Base-by-base conservation (phyloP, 805 yeast genomes). In the Candida rishiriensis region DNA sequence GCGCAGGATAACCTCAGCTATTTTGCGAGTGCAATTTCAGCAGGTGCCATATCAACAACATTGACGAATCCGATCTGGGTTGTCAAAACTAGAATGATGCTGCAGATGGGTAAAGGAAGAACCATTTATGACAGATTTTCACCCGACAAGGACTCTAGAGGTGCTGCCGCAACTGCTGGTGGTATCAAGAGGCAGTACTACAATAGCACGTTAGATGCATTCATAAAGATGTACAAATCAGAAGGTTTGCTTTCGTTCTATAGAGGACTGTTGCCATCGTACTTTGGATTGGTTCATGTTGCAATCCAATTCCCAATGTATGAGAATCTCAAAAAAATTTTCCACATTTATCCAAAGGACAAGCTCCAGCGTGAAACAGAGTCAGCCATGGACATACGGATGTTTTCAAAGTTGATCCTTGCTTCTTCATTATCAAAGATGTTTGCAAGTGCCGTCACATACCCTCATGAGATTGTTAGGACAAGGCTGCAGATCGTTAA, bases 21-120 rank as follows among this genome's bases (percentile, higher is more conserved):
- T 55, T 75, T 75, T 52, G 64, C 68, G 36, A 70, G 79, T 42
- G 97, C 99, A 1, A 74, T 91, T 40, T 76, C 88, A 4, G 96
- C 98, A 1, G 99, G 99, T 28, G 79, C 87, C 44, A 79, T 83
- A 8, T 85, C 96, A 2, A 85, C 98, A 1, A 71, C 88, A 10
- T 63, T 82, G 9, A 91, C 96, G 0, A 93, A 93, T 62, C 99
- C 99, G 10, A 87, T 91, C 12, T 93, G 99, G 99, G 98, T 93
- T 37, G 90, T 93, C 29, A 93, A 93, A 62, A 93, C 99, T 1
- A 71, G 99, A 57, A 68, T 93, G 41, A 93, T 93, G 98, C 71
- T 90, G 34, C 96, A 87, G 57, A 82, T 83, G 42, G 76, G 74
- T 29, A 62, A 66, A 39, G 71, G 75, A 11, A 55, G 57, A 36